A percentile compares a stretch with the other conserved stretches of the same genome.
phyloP scores from a whole-genome alignment of 2,329 filamentous ascomycete genomes.

The Claviceps purpurea region DNA sequence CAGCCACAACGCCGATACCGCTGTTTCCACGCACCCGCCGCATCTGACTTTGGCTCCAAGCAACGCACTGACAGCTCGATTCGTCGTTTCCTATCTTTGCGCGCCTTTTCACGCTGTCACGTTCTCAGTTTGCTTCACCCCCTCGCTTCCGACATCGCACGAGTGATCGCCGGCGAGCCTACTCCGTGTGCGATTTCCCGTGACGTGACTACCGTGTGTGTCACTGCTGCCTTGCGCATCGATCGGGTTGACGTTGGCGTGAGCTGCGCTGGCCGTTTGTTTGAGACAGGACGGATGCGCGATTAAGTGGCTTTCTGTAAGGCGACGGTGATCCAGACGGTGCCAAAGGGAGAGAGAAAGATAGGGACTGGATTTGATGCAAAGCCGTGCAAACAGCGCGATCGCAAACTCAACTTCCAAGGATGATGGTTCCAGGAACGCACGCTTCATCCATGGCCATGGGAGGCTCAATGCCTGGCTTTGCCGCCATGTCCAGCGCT shows the following conservation, averaged over 20 bases:
- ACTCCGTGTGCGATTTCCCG: not conserved
- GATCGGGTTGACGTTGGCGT: not conserved
- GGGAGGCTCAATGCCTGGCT: not conserved
- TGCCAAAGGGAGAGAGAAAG: not conserved
- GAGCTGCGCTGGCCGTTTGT: not conserved
- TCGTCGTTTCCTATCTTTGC: no score
- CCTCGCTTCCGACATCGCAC: not conserved
- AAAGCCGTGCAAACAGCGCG: not conserved
- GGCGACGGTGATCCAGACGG: not conserved
- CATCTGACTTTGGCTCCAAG: not conserved
- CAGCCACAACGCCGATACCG: not conserved
- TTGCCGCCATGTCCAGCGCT: not conserved
- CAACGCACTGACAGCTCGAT: not conserved
- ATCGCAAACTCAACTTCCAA: not conserved
- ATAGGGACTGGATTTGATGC: no score
- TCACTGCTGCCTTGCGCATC: not conserved
- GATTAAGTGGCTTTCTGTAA: not conserved
- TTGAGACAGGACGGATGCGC: not conserved
- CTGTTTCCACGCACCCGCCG: not conserved
- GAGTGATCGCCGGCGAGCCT: not conserved
- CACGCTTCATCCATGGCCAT: constrained; percentile 6
- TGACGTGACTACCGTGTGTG: no score
- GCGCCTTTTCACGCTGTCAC: not conserved
- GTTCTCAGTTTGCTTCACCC: not conserved
- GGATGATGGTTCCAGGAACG: constrained; percentile 23